phyloP scores from a whole-genome alignment of 768 basidiomycete genomes.

The Pleurotus ostreatus region DNA sequence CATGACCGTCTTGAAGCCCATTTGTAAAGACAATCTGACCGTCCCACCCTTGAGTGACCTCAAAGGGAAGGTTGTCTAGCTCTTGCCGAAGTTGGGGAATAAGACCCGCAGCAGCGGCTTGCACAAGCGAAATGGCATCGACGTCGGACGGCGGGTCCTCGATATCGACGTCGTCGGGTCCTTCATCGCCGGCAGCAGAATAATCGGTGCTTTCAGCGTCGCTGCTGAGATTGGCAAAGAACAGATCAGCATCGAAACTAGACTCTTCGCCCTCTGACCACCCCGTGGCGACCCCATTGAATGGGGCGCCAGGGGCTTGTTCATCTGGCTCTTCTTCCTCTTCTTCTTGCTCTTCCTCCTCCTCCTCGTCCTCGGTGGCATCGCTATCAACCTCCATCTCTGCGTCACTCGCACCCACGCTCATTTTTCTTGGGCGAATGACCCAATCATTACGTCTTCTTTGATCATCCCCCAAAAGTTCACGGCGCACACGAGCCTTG shows the following conservation, averaged over 20 bases:
- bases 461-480: conserved; percentile 48
- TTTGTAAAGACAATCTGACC: conserved; percentile 74
- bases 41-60: conserved; percentile 71
- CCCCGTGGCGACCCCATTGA: conserved; percentile 65
- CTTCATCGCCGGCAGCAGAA: conserved; percentile 19
- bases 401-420: conserved; percentile 59
- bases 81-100: conserved; percentile 23
- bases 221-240: conserved; percentile 70
- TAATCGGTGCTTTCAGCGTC: conserved; percentile 41
- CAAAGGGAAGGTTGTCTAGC: conserved; percentile 47
- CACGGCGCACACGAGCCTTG: conserved; percentile 55
- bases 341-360: conserved; percentile 26
- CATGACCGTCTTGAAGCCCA: conserved; percentile 49
- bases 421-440: conserved; percentile 64
- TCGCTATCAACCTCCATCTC: conserved; percentile 63
- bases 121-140: conserved; percentile 26
- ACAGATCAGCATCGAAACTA: conserved; percentile 78
- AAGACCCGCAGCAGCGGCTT: conserved; percentile 24
- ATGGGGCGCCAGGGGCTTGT: conserved; percentile 30
- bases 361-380: conserved; percentile 50
- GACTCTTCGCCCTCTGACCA: conserved; percentile 82
- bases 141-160: conserved; percentile 41
- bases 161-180: conserved; percentile 38
- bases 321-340: conserved; percentile 46
- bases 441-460: conserved; percentile 59